phyloP scores from a whole-genome alignment of 768 basidiomycete species.

The Psilocybe sp. region DNA sequence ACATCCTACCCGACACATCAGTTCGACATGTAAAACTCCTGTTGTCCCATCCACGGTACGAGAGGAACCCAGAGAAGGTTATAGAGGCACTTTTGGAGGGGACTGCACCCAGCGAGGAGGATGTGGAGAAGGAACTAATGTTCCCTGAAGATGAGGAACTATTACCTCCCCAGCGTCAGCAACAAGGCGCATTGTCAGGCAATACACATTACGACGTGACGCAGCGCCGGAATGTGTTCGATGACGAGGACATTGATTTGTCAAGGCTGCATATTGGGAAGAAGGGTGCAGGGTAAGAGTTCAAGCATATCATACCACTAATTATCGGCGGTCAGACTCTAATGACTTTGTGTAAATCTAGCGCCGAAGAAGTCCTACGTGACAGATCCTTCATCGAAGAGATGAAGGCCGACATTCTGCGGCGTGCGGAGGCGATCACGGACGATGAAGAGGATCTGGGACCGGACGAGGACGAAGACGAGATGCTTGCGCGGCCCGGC shows the following conservation, averaged over 20 bases:
- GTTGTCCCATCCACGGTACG: constrained; percentile 47
- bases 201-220: constrained; percentile 20
- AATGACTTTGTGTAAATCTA: not conserved
- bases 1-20: constrained; percentile 66
- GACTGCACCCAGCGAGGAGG: constrained; percentile 46
- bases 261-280: constrained; percentile 60
- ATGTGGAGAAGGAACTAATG: constrained; percentile 13
- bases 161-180: not conserved
- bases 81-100: constrained; percentile 77
- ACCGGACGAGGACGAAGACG: constrained; percentile 30
- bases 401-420: constrained; percentile 83
- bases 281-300: constrained; percentile 45
- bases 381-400: constrained; percentile 63
- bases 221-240: constrained; percentile 71
- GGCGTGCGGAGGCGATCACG: constrained; percentile 65
- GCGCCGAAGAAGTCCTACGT: constrained; percentile 48
- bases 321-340: not conserved
- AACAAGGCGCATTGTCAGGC: not conserved
- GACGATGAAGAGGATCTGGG: constrained; percentile 69
- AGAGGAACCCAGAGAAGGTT: constrained; percentile 57
- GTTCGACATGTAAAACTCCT: constrained; percentile 57
- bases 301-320: not conserved
- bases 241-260: constrained; percentile 68
- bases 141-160: not conserved
- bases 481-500: constrained; percentile 33